phyloP scores from a whole-genome alignment of 2,329 filamentous ascomycete species.

The Penicillium decumbens region DNA sequence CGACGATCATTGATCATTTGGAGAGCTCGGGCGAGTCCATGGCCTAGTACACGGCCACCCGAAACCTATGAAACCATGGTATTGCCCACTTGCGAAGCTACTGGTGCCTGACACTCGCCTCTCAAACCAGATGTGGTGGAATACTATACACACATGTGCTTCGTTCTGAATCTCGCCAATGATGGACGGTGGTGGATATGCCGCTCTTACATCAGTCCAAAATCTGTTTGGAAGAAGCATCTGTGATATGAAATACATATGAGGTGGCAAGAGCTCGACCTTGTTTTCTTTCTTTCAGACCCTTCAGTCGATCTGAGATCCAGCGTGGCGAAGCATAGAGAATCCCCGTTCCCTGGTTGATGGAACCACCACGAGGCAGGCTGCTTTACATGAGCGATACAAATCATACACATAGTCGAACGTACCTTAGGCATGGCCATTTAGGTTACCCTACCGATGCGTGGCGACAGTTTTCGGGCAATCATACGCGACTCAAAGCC shows the following conservation, averaged over 20 bases:
- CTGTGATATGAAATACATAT: not conserved
- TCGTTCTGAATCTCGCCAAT: not conserved
- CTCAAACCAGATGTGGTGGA: not conserved
- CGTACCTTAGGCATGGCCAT: not conserved
- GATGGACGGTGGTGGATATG: not conserved
- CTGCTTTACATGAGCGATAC: not conserved
- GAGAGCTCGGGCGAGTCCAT: not conserved
- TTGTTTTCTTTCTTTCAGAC: not conserved
- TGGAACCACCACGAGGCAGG: slow-evolving; percentile 4
- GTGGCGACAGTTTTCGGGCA: not conserved
- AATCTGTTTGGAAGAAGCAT: not conserved
- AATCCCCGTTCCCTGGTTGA: slow-evolving; percentile 5
- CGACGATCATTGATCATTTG: not conserved
- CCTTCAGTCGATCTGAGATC: not conserved
- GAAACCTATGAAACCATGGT: not conserved
- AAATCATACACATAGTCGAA: not conserved
- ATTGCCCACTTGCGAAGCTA: not conserved
- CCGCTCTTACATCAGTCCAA: not conserved
- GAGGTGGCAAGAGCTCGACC: not conserved
- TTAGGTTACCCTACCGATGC: not conserved
- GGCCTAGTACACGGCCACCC: not conserved
- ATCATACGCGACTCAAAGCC: not conserved
- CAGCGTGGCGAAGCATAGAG: too few species aligned
- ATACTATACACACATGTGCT: too few species aligned
- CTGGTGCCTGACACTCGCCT: not conserved